Evolutionary conservation across 345 rosid genomes (phyloP), one percentile per base, ranked within the genome.

Genomic region (Lagerstroemia speciosa): DNA sequence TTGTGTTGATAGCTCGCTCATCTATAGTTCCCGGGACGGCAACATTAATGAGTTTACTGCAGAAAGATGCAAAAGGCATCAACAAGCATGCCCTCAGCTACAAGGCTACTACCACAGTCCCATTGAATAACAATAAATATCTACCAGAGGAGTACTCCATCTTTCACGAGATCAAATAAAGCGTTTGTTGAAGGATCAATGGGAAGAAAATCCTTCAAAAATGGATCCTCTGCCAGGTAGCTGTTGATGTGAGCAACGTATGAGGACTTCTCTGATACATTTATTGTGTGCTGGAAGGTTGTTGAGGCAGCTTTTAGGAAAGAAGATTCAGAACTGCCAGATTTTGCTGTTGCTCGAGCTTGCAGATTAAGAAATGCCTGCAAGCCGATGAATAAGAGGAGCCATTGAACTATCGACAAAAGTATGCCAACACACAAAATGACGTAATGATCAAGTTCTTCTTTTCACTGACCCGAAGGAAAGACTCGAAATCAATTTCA

Each of bases 11-110:
- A 71, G 99, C 99, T 71, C 99, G 80, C 76, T 94, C 99, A n/a
- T 94, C 99, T 37, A 94, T 94, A 67, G 98, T 94, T 70, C 92
- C 93, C 76, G 98, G 98, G 78, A 91, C 98, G 9, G 99, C 99
- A 71, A 94, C 80, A 79, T 94, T 94, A 74, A 94, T 94, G 69
- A 91, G 96, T 84, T 91, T 94, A 75, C 99, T 94, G 92, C 85
- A 87, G 17, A 48, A 80, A 71, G 37, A 36, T 73, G 72, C 30
- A 45, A 37, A 43, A 41, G 46, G 24, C 69, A 74, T 71, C 66
- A 80, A 63, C 62, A 70, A 50, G 65, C 61, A 32, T 55, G n/a
- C 68, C 69, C 55, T 62, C 34, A 57, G 62, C 43, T 57, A 55
- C 27, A 10, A 71, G 22, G 62, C 69, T 12, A 20, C 65, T 41